Conservation (phyloP, 495 filamentous ascomycete genomes). For the Trichocladium uniseriatum region DNA sequence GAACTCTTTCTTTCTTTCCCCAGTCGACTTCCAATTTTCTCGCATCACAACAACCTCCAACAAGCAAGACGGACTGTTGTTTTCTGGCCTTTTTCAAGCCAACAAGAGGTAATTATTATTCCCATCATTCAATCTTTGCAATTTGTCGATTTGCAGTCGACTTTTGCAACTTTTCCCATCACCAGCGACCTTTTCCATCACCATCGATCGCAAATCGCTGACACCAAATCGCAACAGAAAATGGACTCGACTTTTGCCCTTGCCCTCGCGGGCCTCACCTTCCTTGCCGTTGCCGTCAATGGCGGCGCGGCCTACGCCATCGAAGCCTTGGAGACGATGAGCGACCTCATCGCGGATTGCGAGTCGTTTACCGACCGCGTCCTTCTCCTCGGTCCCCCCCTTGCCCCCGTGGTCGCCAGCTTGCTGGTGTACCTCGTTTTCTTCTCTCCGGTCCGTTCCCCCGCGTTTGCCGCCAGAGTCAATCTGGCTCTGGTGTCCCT, state of each 20-base stretch:
- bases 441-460: neutral
- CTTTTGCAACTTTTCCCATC: too few relatives aligned
- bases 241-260: neutral
- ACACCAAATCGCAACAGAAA: neutral
- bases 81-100: too few relatives aligned
- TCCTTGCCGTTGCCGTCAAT: neutral
- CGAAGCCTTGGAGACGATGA: neutral
- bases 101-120: too few relatives aligned
- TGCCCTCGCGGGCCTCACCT: neutral
- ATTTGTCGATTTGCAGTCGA: too few relatives aligned
- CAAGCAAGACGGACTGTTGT: too few relatives aligned
- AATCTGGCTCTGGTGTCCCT: neutral
- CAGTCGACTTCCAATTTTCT: too few relatives aligned
- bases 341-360: neutral
- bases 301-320: too few relatives aligned
- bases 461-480: neutral
- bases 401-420: neutral
- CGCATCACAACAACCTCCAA: too few relatives aligned
- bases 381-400: neutral
- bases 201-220: too few relatives aligned
- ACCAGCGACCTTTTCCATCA: too few relatives aligned
- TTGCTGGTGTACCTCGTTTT: neutral
- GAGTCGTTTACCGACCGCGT: neutral
- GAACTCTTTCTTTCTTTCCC: too few relatives aligned
- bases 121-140: too few relatives aligned